Evolutionary conservation across 257 asterid species (phyloP), one percentile per base, ranked within the genome.

Genomic region (Thymus quinquecostatus): DNA sequence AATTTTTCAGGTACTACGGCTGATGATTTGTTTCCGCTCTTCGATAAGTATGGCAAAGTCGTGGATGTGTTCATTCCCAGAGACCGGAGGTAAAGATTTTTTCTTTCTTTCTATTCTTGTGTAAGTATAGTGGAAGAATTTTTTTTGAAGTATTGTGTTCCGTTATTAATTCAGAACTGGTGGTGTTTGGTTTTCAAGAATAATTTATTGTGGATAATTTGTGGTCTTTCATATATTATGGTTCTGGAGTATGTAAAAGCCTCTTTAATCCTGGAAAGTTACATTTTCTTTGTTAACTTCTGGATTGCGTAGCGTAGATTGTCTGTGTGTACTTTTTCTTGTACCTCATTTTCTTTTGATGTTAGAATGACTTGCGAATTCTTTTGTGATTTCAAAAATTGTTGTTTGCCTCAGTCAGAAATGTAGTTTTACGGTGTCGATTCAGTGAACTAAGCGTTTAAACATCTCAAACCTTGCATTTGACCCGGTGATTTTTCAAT

Each of bases 51-150:
- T 33, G 97, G 96, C 0, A 87, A 92, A 74, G 97, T 87, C 3
- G 92, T 92, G 21, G 95, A 89, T 80, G 92, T 92, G 47, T 92
- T 89, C 75, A 92, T 92, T 60, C 97, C 97, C 40, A 77, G 95
- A 28, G 96, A 89, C 84, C 79, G 96, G 64, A 92, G 96, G 97
- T 91, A 67, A 40, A 47, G 33, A 14, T 28, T 33, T 5, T 59
- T 4, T 8, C 1, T 45, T 27, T 12, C 13, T 68, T 36, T 38
- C 8, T 28, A 6, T 5, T 44, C 10, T 44, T 10, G 10, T 44
- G 3, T 38, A 38, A 2, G 44, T 38, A 38, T 38, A 38, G 6
- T 44, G 50, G 12, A 8, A 7, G 50, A 4, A 44, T 44, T 7
- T 4, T 44, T 2, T 38, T 7, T 38, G 41, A 38, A 38, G 7